These are phyloP conservation scores for Plasmodium knowlesi DNA, from an alignment of 169 alveolate species.

Conservation along the genomic window DNA sequence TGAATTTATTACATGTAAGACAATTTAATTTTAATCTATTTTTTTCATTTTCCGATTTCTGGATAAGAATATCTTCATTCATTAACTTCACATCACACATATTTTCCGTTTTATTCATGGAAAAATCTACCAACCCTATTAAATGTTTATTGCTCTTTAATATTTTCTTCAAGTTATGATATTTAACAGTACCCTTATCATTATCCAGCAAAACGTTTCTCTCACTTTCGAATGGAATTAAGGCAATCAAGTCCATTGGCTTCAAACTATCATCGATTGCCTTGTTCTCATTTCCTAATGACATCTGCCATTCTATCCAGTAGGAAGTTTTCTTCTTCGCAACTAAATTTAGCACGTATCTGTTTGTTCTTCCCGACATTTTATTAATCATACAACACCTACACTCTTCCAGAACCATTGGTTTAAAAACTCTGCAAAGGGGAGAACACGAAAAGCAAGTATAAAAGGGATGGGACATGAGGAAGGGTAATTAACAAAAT, in stretches of 20 bases:
- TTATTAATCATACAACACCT: constrained; percentile 47
- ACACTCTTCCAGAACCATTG: constrained; percentile 71
- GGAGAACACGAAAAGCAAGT: neutral
- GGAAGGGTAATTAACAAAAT: neutral
- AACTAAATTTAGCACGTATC: constrained; percentile 18
- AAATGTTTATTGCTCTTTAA: constrained; percentile 54
- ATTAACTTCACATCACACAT: constrained; percentile 56
- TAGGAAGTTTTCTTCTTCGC: constrained; percentile 63
- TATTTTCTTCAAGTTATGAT: constrained; percentile 46
- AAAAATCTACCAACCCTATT: constrained; percentile 56
- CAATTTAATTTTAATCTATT: constrained; percentile 50
- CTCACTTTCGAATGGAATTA: constrained; percentile 51
- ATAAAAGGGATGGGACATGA: neutral
- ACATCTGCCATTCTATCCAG: constrained; percentile 55
- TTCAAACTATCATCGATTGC: constrained; percentile 25
- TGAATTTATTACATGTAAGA: constrained; percentile 37
- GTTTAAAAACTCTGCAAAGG: constrained; percentile 44
- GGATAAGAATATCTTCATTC: constrained; percentile 53
- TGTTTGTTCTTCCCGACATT: constrained; percentile 36
- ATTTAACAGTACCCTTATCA: constrained; percentile 30
- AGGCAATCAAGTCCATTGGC: constrained; percentile 64
- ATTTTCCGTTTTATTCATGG: constrained; percentile 48
- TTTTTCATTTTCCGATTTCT: neutral
- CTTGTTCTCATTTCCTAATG: constrained; percentile 10
- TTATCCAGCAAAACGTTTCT: neutral